phyloP scores from a whole-genome alignment of 306 rosid species.

The Crataegus laevigata region DNA sequence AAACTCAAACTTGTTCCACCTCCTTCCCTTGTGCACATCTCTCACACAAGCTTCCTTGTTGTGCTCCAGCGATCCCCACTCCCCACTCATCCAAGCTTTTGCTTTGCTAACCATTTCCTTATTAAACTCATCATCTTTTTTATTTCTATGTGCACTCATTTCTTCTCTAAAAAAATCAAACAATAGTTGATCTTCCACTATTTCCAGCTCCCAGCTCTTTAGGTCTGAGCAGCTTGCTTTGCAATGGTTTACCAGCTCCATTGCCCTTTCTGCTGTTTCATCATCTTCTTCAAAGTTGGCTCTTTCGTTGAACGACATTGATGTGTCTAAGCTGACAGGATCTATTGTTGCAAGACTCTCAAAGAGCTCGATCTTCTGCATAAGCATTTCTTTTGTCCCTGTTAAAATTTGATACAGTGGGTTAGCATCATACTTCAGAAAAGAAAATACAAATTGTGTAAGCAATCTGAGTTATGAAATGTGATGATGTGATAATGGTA shows the following conservation, averaged over 20 bases:
- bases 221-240: conserved; percentile 23
- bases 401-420: conserved; percentile 9
- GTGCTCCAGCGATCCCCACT: conserved; percentile 17
- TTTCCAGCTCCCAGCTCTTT: background rate
- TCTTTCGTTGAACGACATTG: conserved; percentile 20
- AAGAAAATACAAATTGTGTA: background rate
- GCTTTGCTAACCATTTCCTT: conserved; percentile 33
- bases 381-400: conserved; percentile 48
- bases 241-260: conserved; percentile 28
- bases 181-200: conserved; percentile 26
- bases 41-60: conserved; percentile 39
- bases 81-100: conserved; percentile 36
- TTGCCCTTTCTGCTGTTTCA: conserved; percentile 33
- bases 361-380: conserved; percentile 30
- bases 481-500: no score
- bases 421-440: background rate
- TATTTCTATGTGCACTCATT: conserved; percentile 12
- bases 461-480: background rate
- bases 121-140: conserved; percentile 20
- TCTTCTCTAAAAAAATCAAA: conserved; percentile 53
- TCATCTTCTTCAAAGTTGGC: conserved; percentile 13
- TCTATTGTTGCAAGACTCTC: conserved; percentile 38
- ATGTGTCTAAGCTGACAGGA: conserved; percentile 12
- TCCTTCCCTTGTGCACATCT: conserved; percentile 41
- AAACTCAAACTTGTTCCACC: conserved; percentile 41